phyloP scores from a whole-genome alignment of 768 basidiomycete genomes.

The Lactifluus echinatus region DNA sequence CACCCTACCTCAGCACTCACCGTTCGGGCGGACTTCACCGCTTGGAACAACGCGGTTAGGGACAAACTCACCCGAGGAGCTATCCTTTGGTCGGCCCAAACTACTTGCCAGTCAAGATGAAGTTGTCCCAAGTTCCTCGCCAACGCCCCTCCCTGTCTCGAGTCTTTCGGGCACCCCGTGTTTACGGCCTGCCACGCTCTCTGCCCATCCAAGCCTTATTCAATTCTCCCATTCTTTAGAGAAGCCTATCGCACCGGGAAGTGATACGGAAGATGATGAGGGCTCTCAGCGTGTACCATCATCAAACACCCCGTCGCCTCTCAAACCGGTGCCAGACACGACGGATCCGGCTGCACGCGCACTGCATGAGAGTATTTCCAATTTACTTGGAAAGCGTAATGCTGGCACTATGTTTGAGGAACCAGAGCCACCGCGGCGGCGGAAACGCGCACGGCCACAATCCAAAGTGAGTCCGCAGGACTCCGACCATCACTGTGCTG shows the following conservation, averaged over 20 bases:
- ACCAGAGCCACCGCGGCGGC: slow-evolving; percentile 20
- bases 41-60: background rate
- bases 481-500: background rate
- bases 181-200: slow-evolving; percentile 1
- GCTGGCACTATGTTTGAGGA: slow-evolving; percentile 27
- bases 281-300: slow-evolving; percentile 16
- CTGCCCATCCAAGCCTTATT: slow-evolving; percentile 4
- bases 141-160: background rate
- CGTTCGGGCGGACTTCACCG: background rate
- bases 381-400: slow-evolving; percentile 58
- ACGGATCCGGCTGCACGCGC: slow-evolving; percentile 40
- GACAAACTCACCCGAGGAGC: background rate
- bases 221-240: background rate
- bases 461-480: slow-evolving; percentile 28
- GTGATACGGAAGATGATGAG: slow-evolving; percentile 22
- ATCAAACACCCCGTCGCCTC: slow-evolving; percentile 21
- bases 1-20: background rate
- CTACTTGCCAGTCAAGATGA: background rate
- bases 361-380: slow-evolving; percentile 59
- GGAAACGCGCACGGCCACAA: slow-evolving; percentile 33
- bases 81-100: background rate
- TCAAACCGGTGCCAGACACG: slow-evolving; percentile 32
- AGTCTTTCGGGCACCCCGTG: background rate
- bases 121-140: slow-evolving; percentile 12
- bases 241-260: slow-evolving; percentile 21